Conservation (phyloP, 73 alveolate species). For the Effrenium voratum region DNA sequence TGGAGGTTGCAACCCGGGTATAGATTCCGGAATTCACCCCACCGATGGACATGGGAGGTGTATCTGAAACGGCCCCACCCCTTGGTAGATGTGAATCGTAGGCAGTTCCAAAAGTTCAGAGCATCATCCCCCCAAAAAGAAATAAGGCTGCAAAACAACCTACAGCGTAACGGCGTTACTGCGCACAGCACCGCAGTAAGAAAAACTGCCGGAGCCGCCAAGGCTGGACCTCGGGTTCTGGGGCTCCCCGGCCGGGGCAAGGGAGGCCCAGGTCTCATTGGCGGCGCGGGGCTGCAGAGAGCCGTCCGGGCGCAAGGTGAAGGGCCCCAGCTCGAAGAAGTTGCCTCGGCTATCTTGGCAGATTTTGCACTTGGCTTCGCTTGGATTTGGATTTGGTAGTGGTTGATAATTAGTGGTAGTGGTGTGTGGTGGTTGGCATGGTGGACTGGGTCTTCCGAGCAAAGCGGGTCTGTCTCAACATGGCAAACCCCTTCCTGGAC, state of each 20-base stretch:
- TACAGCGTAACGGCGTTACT: background rate
- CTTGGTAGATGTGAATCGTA: background rate
- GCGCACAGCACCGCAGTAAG: background rate
- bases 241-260: background rate
- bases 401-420: background rate
- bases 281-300: constrained; percentile 11
- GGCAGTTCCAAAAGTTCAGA: background rate
- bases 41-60: background rate
- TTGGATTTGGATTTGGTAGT: background rate
- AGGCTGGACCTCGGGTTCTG: background rate
- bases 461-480: background rate
- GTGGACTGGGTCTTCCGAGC: background rate
- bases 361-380: background rate
- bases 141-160: background rate
- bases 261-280: constrained; percentile 48
- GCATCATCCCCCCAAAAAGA: background rate
- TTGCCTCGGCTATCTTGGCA: background rate
- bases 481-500: background rate
- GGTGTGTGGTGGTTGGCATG: background rate
- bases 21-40: background rate
- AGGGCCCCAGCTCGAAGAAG: constrained; percentile 87
- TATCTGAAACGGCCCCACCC: background rate
- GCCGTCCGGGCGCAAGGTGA: background rate
- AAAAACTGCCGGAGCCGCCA: background rate
- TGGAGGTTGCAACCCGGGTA: background rate